Base-by-base conservation (phyloP, 2,329 filamentous ascomycete species). In the Salinomyces thailandicus region DNA sequence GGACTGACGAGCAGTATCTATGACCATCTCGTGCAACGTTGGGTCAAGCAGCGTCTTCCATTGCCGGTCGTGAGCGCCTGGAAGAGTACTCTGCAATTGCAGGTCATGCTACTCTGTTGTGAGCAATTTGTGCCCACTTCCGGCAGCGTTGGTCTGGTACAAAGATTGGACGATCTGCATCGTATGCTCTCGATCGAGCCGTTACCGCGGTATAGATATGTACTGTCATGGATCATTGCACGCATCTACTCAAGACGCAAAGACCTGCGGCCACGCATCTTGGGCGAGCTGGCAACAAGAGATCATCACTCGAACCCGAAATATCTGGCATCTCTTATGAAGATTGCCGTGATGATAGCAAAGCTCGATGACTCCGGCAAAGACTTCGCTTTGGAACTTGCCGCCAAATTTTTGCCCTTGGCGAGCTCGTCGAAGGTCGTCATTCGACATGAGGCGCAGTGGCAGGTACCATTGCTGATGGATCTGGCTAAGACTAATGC, bases 361-460 rank as follows among this genome's bases (percentile, higher is more conserved):
- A 61, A 59, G 5, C 58, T 58, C 14, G 42, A 60, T 2, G 49
- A 59, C 15, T 43, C 53, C 2, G 52, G 54, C 0, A 57, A 63
- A 35, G 49, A 53, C 0, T 68, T 66, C 37, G 55, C 59, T 1
- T 35, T 56, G 3, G 45, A 55, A 11, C 52, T 69, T 6, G 59
- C 63, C 33, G 59, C 59, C 15, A 55, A 61, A 32, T 57, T 70
- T 12, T 58, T 64, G 2, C 56, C 62, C 1, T 59, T 67, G 13
- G 62, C 61, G 0, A 60, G 65, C 3, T 70, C 65, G 20, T 63
- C 66, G 3, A 72, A 71, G 42, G 62, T 71, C 1, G 62, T 66
- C 19, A 63, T 72, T n/a, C 60, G 69, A 5, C 68, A 72, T 39
- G 69, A 72, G 48, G 67, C 69, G 2, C 68, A 68, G 36, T 69